Conservation (phyloP, 257 asterid species). For the Solanum paucissectum region DNA sequence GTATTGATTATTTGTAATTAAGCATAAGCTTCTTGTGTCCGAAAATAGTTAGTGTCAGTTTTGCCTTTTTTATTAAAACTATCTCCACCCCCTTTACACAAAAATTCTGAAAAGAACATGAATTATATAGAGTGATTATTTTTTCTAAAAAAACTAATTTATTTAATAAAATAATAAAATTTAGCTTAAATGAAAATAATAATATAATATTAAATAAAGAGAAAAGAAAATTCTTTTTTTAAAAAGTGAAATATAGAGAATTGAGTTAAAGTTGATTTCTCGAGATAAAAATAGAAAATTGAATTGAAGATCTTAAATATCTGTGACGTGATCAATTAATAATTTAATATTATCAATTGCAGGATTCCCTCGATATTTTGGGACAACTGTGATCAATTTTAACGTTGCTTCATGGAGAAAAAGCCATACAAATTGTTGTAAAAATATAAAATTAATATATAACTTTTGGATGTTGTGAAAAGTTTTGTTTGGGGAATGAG, state of each 20-base stretch:
- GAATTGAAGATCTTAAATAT: background rate
- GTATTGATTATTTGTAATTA: background rate
- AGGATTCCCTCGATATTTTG: background rate
- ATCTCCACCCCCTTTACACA: background rate
- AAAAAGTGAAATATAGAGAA: background rate
- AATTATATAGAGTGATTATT: background rate
- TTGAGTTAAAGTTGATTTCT: background rate
- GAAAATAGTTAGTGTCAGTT: background rate
- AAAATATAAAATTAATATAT: background rate
- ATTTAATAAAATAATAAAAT: too few species aligned
- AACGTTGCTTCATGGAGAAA: background rate
- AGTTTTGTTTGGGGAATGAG: background rate
- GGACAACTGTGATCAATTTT: background rate
- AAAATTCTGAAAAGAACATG: too few species aligned
- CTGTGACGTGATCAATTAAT: background rate
- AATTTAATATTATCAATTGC: background rate
- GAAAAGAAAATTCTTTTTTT: background rate
- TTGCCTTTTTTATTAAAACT: background rate
- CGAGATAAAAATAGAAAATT: too few species aligned
- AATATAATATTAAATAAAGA: background rate
- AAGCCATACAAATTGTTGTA: background rate
- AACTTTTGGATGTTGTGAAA: background rate
- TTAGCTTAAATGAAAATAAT: too few species aligned
- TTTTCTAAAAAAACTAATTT: too few species aligned
- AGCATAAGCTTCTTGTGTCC: background rate